Evolutionary conservation across 2,329 filamentous ascomycete genomes (phyloP).

Genomic region (Aspergillus bombycis): DNA sequence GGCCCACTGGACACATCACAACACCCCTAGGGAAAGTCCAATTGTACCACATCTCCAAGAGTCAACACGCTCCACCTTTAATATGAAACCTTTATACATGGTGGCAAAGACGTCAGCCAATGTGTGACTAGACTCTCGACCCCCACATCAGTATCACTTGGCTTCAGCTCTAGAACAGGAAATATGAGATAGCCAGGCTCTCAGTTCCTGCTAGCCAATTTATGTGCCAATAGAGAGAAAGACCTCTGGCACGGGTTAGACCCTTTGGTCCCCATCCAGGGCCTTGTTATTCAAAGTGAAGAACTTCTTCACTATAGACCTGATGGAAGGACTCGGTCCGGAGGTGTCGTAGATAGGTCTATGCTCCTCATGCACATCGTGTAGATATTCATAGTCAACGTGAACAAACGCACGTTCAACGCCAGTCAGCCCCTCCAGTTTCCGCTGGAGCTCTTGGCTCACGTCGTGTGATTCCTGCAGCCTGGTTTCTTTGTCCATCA

Average conservation of each 20-base stretch:
- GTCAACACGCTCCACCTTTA: no score
- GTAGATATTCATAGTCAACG: constrained; percentile 7
- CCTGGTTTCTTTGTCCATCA: constrained; percentile 3
- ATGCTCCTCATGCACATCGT: constrained; percentile 6
- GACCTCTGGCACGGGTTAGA: neutral
- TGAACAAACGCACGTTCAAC: constrained; percentile 5
- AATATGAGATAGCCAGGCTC: neutral
- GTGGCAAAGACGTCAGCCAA: no score
- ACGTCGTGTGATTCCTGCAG: constrained; percentile 6
- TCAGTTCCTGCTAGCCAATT: neutral
- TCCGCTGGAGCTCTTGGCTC: constrained; percentile 1
- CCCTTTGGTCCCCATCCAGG: neutral
- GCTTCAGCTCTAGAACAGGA: neutral
- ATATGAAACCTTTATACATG: no score
- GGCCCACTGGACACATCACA: no score
- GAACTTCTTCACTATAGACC: neutral
- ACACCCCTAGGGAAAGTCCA: no score
- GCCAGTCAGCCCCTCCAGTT: neutral
- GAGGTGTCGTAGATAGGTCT: constrained; percentile 1
- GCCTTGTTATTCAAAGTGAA: neutral
- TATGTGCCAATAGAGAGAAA: neutral
- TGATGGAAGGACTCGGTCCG: constrained; percentile 1
- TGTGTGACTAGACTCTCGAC: no score
- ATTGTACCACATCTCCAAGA: no score
- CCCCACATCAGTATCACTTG: neutral